Base-by-base conservation (phyloP, 208 protist genomes). In the Spongospora subterranea region DNA sequence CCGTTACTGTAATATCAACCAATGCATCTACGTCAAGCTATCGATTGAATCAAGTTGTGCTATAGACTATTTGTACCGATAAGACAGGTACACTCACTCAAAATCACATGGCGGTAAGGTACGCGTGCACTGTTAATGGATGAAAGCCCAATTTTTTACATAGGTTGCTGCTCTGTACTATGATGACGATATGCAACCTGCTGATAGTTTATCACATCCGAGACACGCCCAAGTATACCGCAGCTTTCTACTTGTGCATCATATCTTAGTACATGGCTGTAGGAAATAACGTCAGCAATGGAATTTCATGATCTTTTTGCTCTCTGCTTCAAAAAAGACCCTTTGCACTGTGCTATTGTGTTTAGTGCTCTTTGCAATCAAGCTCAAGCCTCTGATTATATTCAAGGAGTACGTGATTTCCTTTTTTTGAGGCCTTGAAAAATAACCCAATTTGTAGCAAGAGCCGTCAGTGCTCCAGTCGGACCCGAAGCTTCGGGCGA, bases 51-150 rank as follows among this genome's bases (percentile, higher is more conserved):
- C 71, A 17, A 6, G 71, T 82, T 29, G 24, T 60, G 50, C n/a
- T n/a, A 65, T 32, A 82, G 71, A 82, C 71, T 45, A 97, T 97
- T 82, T 94, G 92, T 88, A 96, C 95, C 0, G 96, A 98, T 93
- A 97, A 97, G 91, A 97, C 96, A 0, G 96, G 96, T 45, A 97
- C 96, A 17, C 89, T 97, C 0, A 97, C 96, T 40, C 94, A 97
- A 91, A 97, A 97, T 93, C 45, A 91, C 46, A 97, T 97, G 96
- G 95, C 94, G 60, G 91, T 93, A 29, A 45, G 46, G 53, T n/a
- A n/a, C n/a, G n/a, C 53, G 60, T 82, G 45, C 6, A 29, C 6
- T 60, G 13, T 60, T 6, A 60, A 60, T 60, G 13, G 6, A 6
- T 60, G 50, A 6, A 29, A 60, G 13, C 50, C 24, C 13, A 60